phyloP scores from a whole-genome alignment of 139 green algal species.

The Volvox reticuliferus region DNA sequence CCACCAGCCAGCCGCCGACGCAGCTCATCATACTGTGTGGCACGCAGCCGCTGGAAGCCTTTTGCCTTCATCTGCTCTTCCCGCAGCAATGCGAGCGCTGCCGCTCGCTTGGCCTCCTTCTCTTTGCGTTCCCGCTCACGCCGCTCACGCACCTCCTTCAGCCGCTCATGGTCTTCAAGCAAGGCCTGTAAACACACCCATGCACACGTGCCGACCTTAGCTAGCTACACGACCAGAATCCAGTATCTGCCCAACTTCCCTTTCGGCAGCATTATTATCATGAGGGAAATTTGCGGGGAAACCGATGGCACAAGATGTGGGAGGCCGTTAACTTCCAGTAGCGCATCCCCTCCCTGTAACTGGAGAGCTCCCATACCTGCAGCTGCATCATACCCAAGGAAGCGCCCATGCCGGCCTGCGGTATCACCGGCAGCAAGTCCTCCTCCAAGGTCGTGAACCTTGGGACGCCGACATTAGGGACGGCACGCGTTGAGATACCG shows the following conservation, averaged over 20 bases:
- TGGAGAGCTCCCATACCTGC: conserved; percentile 54
- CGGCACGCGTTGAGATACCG: background rate
- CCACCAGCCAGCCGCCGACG: conserved; percentile 55
- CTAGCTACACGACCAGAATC: too few relatives aligned
- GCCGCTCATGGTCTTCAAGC: conserved; percentile 66
- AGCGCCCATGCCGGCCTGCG: conserved; percentile 36
- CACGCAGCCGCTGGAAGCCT: conserved; percentile 70
- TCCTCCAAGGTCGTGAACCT: conserved; percentile 72
- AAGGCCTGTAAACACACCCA: conserved; percentile 26
- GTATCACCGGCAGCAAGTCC: conserved; percentile 72
- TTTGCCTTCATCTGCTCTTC: conserved; percentile 55
- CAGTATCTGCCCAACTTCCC: too few relatives aligned
- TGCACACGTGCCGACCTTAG: too few relatives aligned
- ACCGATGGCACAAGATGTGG: too few relatives aligned
- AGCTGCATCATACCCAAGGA: conserved; percentile 67
- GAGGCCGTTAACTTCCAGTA: too few relatives aligned
- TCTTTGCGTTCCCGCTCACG: conserved; percentile 58
- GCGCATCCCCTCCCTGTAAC: too few relatives aligned
- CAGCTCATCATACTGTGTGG: conserved; percentile 72
- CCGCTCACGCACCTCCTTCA: conserved; percentile 66
- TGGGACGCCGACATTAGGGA: too few relatives aligned
- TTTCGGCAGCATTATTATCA: too few relatives aligned
- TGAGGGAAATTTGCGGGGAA: too few relatives aligned
- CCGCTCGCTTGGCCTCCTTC: conserved; percentile 61
- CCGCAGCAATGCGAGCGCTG: conserved; percentile 36